Base-by-base conservation (phyloP, 768 basidiomycete species). In the Trametes villosa region DNA sequence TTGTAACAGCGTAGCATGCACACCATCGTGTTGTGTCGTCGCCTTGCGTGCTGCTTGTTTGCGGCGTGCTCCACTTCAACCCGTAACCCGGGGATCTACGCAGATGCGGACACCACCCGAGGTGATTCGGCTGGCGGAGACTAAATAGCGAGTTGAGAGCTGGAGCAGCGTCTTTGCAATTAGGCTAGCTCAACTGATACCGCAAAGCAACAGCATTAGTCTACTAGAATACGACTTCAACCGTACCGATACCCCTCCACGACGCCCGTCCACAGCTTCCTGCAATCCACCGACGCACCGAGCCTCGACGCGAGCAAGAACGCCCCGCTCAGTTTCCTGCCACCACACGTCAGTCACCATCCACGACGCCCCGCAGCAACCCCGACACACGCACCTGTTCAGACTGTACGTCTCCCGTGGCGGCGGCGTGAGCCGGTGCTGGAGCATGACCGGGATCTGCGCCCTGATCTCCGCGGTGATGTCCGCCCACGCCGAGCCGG, bases 401-500 rank as follows among this genome's bases (percentile, higher is more conserved):
- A 98, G 76, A 72, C 92, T 94, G 73, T 98, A 98, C 1, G 96
- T 98, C 76, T 98, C 96, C 58, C 85, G 78, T 0, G 96, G 96
- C 2, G 96, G 96, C 0, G 96, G 96, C 0, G 94, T 95, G 29
- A 97, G 79, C 48, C 96, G 81, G 68, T 97, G 81, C 66, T 83
- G 79, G 58, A 99, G 80, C 94, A 99, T 98, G 53, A 91, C 78
- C 0, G 96, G 96, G 46, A 99, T 98, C 31, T 84, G 81, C 4
- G 79, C 82, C 26, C 94, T 82, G 52, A 98, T 95, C 59, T 85
- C 78, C 4, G 82, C 78, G 0, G 96, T 95, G 63, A 93, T 89
- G 26, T 81, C 79, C 42, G 84, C 77, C 89, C 90, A 92, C 22
- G 56, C 66, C 8, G 86, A 80, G 20, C 80, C 83, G 9, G 77